A percentile compares a stretch with the other conserved stretches of the same genome.
Evolutionary conservation across 306 rosid genomes (phyloP).

Genomic region (Malus asiatica): DNA sequence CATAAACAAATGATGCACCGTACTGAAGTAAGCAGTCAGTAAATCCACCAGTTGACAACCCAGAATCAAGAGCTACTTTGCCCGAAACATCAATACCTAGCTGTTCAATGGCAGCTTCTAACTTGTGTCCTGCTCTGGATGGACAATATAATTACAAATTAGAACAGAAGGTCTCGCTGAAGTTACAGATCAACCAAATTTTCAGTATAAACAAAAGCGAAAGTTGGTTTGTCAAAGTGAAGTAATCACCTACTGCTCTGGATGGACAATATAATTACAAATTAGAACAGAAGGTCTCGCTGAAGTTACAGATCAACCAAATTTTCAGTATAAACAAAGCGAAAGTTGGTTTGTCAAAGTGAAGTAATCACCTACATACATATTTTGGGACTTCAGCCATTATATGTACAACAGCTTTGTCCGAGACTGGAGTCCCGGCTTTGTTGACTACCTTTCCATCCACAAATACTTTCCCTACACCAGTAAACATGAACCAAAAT

Average conservation of each 20-base stretch:
- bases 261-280: not conserved
- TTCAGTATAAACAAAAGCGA: conserved; percentile 3
- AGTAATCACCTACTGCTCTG: conserved; percentile 97
- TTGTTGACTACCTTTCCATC: conserved; percentile 73
- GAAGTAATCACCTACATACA: conserved; percentile 91
- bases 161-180: conserved; percentile 6
- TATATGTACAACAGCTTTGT: conserved; percentile 70
- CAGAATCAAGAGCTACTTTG: conserved; percentile 91
- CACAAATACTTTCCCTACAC: conserved; percentile 76
- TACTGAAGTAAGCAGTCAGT: conserved; percentile 91
- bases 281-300: conserved; percentile 7
- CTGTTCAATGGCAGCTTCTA: conserved; percentile 91
- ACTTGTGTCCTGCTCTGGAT: conserved; percentile 82
- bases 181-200: not conserved
- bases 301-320: conserved; percentile 1
- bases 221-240: conserved; percentile 19
- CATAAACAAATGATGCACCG: conserved; percentile 86
- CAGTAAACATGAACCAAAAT: not conserved
- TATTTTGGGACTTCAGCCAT: conserved; percentile 87
- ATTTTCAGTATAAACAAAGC: not conserved
- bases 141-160: not conserved
- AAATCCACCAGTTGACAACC: conserved; percentile 92
- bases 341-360: conserved; percentile 21
- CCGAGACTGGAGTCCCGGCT: conserved; percentile 80
- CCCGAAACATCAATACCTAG: conserved; percentile 63